Base-by-base conservation (phyloP, 768 basidiomycete species). In the Steccherinum ochraceum region DNA sequence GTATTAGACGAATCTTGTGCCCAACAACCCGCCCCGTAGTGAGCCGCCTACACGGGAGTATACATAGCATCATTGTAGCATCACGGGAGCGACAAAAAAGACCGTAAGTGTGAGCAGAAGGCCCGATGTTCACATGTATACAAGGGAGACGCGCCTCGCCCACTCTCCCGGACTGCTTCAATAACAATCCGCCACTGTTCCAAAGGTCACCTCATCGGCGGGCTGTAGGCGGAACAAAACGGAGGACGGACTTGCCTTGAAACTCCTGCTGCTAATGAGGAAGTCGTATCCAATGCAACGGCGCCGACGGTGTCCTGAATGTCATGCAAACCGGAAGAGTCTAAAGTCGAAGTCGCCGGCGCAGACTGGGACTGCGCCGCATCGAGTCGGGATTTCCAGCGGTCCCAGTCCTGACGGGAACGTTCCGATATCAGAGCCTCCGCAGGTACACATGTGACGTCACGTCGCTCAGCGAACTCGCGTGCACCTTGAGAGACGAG, bases 281-380 rank as follows among this genome's bases (percentile, higher is more conserved):
- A 74, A 2, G 25, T 43, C 1, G 60, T 57, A 55, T 76, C 72
- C 65, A 76, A 80, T 12, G 72, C 80, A 27, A 89, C 72, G n/a
- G 87, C 88, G 13, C 89, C 89, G 4, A 92, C 89, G 0, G 89
- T 92, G 62, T 92, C 89, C 60, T 89, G 85, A 49, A 81, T 71
- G 53, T 67, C 69, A 52, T 60, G 56, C 58, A 64, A 52, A 51
- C 44, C 56, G 11, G 16, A 46, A 25, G 7, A 12, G 16, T 23
- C 19, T 12, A 23, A 40, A 26, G 5, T 12, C 18, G 20, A 12
- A 7, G 5, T 16, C 4, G 24, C 1, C 25, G 25, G 27, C 21
- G 18, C 55, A 51, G 13, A 40, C 50, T 12, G 40, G 35, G 30
- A 7, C 30, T 7, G 24, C 16, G 40, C 53, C 2, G 40, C 19